These are phyloP conservation scores for Gossypium laxum DNA, from an alignment of 441 rosid genomes.

Conservation along the genomic window DNA sequence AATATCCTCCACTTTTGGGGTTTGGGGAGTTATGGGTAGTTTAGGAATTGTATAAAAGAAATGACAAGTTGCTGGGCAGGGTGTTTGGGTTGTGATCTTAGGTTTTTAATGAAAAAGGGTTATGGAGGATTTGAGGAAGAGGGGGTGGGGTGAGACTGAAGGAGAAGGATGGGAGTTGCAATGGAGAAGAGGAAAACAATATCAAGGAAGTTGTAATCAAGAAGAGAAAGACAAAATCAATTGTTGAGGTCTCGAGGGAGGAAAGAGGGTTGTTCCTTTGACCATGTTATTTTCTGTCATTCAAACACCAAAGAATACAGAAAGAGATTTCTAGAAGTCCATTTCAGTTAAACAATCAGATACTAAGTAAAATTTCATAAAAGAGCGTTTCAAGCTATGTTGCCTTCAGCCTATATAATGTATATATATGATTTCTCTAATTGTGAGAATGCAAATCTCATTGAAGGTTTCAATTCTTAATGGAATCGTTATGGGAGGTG, in stretches of 20 bases:
- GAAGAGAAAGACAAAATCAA: not conserved
- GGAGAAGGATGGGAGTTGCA: not conserved
- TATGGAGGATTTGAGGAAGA: too few species aligned
- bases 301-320: not conserved
- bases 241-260: not conserved
- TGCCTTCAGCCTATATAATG: not conserved
- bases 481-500: constrained; percentile 93
- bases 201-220: not conserved
- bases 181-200: not conserved
- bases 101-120: too few species aligned
- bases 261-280: not conserved
- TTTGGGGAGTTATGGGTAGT: too few species aligned
- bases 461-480: constrained; percentile 62
- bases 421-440: constrained; percentile 9
- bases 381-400: not conserved
- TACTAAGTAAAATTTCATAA: not conserved
- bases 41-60: too few species aligned
- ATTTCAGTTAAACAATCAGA: not conserved
- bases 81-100: not conserved
- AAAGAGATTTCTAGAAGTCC: not conserved
- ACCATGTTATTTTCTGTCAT: not conserved
- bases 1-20: too few species aligned
- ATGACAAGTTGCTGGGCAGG: too few species aligned
- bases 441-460: not conserved
- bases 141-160: too few species aligned